Percentiles rank a stretch among this genome's conserved stretches.
These are phyloP conservation scores for Clarireedia monteithiana DNA, from an alignment of 2,329 filamentous ascomycete species.

Conservation along the genomic window DNA sequence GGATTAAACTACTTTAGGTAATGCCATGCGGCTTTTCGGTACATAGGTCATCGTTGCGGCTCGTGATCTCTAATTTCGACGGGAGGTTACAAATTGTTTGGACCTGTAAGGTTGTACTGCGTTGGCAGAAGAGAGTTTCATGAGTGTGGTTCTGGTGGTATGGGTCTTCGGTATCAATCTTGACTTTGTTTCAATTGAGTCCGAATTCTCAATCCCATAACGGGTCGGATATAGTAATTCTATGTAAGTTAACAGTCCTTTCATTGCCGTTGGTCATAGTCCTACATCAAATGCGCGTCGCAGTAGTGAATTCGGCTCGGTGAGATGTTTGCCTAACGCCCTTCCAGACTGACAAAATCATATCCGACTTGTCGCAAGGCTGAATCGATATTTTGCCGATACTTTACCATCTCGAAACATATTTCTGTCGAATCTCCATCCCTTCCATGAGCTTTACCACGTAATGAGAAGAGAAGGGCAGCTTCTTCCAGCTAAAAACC, in stretches of 20 bases:
- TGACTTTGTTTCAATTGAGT: not conserved
- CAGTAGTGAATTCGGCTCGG: not conserved
- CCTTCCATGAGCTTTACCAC: slow-evolving; percentile 17
- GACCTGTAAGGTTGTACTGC: not conserved
- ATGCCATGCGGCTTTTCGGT: not conserved
- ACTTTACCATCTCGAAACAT: slow-evolving; percentile 1
- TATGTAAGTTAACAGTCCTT: not conserved
- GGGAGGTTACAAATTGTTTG: not conserved
- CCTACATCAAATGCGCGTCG: not conserved
- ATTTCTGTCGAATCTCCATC: not conserved
- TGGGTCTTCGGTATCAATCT: not conserved
- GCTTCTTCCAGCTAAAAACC: slow-evolving; percentile 17
- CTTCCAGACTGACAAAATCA: not conserved
- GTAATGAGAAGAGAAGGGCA: slow-evolving; percentile 16
- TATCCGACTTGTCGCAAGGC: not conserved
- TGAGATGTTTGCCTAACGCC: slow-evolving; percentile 1
- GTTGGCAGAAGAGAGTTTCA: not conserved
- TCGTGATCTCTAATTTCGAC: not conserved
- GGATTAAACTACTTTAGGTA: not conserved
- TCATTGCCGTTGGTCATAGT: not conserved
- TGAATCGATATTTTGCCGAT: slow-evolving; percentile 4
- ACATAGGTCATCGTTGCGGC: not conserved
- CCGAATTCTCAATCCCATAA: not conserved
- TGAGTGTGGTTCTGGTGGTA: not conserved
- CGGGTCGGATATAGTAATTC: not conserved